A percentile compares a stretch with the other conserved stretches of the same genome.
Evolutionary conservation across 2,329 filamentous ascomycete genomes (phyloP).

Genomic region (Bipolaris sorokiniana): DNA sequence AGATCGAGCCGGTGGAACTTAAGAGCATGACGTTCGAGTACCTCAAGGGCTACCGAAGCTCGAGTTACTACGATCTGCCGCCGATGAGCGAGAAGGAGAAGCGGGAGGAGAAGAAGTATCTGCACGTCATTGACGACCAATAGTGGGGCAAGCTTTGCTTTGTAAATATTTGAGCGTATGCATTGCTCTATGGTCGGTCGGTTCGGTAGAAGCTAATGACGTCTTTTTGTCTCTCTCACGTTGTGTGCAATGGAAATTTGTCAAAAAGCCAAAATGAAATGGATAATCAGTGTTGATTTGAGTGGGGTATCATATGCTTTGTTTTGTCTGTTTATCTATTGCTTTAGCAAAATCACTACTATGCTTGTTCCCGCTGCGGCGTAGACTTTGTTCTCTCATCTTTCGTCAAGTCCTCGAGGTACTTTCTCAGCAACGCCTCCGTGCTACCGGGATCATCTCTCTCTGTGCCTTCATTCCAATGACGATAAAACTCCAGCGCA

Average conservation of each 20-base stretch:
- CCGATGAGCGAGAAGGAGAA: slow-evolving; percentile 94
- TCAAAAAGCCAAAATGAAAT: neutral
- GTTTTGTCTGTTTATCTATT: neutral
- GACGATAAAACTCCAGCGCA: slow-evolving; percentile 77
- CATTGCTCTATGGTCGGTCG: slow-evolving; percentile 24
- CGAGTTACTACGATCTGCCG: slow-evolving; percentile 88
- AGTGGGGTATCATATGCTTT: slow-evolving; percentile 25
- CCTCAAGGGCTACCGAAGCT: slow-evolving; percentile 88
- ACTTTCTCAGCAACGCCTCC: slow-evolving; percentile 49
- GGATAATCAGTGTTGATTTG: neutral
- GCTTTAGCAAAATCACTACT: neutral
- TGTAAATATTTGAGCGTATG: slow-evolving; percentile 38
- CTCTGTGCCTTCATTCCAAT: slow-evolving; percentile 67
- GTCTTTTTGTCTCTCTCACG: slow-evolving; percentile 18
- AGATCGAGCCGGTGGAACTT: slow-evolving; percentile 86
- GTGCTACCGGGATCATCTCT: slow-evolving; percentile 52
- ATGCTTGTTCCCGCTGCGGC: neutral
- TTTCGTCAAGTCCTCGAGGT: slow-evolving; percentile 34
- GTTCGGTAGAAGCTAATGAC: slow-evolving; percentile 29
- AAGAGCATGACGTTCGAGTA: slow-evolving; percentile 91
- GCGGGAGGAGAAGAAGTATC: slow-evolving; percentile 92
- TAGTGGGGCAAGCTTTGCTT: slow-evolving; percentile 33
- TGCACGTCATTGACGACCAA: slow-evolving; percentile 71
- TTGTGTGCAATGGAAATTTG: slow-evolving; percentile 10
- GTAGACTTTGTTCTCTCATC: slow-evolving; percentile 6